phyloP scores from a whole-genome alignment of 2,329 filamentous ascomycete genomes.

The Dothideomycetidae sp. region DNA sequence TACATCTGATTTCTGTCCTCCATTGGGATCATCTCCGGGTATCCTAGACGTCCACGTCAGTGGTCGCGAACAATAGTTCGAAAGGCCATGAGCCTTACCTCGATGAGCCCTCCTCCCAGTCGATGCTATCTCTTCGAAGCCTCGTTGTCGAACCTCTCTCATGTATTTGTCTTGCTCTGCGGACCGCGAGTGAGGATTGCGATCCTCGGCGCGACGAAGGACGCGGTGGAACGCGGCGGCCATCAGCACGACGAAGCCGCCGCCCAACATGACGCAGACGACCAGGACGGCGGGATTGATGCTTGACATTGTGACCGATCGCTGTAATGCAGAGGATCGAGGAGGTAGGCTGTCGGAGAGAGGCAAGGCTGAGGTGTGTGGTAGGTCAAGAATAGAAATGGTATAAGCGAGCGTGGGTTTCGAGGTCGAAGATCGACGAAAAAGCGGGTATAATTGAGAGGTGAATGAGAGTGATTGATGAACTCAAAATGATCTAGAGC shows the following conservation, averaged over 20 bases:
- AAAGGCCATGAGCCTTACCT: too few species aligned
- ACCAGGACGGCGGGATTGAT: slow-evolving; percentile 2
- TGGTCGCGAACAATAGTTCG: too few species aligned
- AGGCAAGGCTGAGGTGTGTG: neutral
- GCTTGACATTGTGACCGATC: neutral
- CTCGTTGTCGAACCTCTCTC: slow-evolving; percentile 6
- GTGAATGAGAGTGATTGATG: neutral
- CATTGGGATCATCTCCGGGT: too few species aligned
- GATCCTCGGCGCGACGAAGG: neutral
- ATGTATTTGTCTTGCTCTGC: slow-evolving; percentile 7
- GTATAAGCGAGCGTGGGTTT: neutral
- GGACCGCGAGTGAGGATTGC: slow-evolving; percentile 2
- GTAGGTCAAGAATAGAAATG: too few species aligned
- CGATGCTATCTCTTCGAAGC: slow-evolving; percentile 3
- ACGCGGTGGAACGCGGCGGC: slow-evolving; percentile 6
- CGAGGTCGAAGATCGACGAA: neutral
- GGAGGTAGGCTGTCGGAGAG: neutral
- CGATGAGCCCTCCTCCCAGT: neutral
- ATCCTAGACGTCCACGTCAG: too few species aligned
- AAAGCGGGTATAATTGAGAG: neutral
- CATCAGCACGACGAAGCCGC: slow-evolving; percentile 8
- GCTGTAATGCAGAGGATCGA: neutral
- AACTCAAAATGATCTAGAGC: neutral
- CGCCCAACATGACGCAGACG: slow-evolving; percentile 4
- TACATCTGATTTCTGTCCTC: too few species aligned